Evolutionary conservation across 257 asterid genomes (phyloP).

Genomic region (Penstemon davidsonii): DNA sequence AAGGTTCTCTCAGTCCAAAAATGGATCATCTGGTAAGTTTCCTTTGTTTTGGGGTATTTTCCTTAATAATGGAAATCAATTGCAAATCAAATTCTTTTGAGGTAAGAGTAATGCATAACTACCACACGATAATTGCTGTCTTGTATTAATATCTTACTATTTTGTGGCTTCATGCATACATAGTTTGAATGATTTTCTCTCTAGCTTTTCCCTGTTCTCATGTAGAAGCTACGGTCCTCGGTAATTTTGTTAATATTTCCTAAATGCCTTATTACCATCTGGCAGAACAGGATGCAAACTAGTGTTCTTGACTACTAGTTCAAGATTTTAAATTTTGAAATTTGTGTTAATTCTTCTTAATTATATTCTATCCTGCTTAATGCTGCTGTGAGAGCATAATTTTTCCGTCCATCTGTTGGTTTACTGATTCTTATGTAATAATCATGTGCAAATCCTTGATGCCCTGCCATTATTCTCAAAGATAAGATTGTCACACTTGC

Average conservation of each 20-base stretch:
- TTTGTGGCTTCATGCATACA: not conserved
- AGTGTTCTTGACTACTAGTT: not conserved
- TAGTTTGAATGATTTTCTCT: not conserved
- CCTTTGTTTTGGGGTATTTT: constrained; percentile 24
- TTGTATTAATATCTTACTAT: not conserved
- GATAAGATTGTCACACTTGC: constrained; percentile 3
- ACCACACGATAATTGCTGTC: not conserved
- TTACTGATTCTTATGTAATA: constrained; percentile 8
- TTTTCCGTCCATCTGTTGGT: constrained; percentile 1
- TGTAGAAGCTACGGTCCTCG: constrained; percentile 3
- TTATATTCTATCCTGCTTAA: constrained; percentile 12
- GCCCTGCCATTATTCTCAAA: constrained; percentile 3
- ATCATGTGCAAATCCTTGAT: not conserved
- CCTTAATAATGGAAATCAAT: constrained; percentile 10
- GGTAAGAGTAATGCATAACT: constrained; percentile 8
- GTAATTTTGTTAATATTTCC: not conserved
- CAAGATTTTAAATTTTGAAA: constrained; percentile 1
- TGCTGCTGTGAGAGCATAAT: constrained; percentile 13
- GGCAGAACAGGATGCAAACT: not conserved
- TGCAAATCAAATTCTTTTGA: constrained; percentile 1
- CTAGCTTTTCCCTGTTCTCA: constrained; percentile 12
- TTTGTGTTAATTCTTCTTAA: constrained; percentile 12
- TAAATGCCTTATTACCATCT: constrained; percentile 8
- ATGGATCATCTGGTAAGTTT: constrained; percentile 96
- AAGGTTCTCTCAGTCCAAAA: constrained; percentile 81